Conservation (phyloP, 257 asterid species). For the Primulina tabacum region DNA sequence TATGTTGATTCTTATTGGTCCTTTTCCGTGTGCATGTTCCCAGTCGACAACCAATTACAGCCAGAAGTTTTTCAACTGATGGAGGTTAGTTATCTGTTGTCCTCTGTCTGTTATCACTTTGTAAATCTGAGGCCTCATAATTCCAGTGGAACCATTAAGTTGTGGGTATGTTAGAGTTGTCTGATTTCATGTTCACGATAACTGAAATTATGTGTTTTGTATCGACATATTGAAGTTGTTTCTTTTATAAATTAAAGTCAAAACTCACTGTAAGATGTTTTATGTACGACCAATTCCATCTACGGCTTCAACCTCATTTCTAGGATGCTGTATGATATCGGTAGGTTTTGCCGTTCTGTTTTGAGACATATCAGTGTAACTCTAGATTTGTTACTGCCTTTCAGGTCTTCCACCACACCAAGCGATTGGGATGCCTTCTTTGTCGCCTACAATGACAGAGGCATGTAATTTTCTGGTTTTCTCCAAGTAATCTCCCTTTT, state of each 20-base stretch:
- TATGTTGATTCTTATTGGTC: conserved; percentile 17
- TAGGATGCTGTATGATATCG: conserved; percentile 10
- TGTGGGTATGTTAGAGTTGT: conserved; percentile 14
- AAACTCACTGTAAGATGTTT: not conserved
- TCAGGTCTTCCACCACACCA: conserved; percentile 96
- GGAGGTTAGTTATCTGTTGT: conserved; percentile 47
- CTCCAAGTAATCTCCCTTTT: conserved; percentile 19
- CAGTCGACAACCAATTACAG: conserved; percentile 43
- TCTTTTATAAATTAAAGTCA: conserved; percentile 5
- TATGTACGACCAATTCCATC: not conserved
- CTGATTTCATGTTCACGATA: conserved; percentile 1
- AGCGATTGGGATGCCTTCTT: conserved; percentile 99
- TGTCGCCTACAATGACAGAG: conserved; percentile 99
- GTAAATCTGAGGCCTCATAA: conserved; percentile 10
- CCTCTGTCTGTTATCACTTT: conserved; percentile 1
- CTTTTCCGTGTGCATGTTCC: conserved; percentile 25
- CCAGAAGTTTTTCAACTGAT: conserved; percentile 56
- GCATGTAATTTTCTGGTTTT: conserved; percentile 35
- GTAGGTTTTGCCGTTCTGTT: not conserved
- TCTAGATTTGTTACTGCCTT: conserved; percentile 25
- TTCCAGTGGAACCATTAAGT: conserved; percentile 10
- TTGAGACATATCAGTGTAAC: conserved; percentile 23
- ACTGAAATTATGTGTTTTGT: conserved; percentile 12
- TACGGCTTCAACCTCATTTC: conserved; percentile 2
- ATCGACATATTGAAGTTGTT: conserved; percentile 7